Percentiles rank a stretch among this genome's conserved stretches.
Conservation (phyloP, 2,329 filamentous ascomycete species). For the Fonsecaea pedrosoi region DNA sequence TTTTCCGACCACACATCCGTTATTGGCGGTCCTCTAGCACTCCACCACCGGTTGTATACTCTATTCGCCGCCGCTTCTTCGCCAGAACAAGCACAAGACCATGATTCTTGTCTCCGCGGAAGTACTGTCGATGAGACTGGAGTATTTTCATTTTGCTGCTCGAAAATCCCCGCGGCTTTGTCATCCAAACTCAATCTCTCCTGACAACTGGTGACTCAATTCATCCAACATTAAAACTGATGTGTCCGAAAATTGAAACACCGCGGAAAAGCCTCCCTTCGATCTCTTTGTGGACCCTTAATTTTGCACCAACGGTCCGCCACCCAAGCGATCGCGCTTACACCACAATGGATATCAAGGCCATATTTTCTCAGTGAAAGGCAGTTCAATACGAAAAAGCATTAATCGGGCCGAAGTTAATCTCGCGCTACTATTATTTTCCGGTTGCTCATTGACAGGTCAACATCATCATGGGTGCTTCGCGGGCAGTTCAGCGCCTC, state of each 20-base stretch:
- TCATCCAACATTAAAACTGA: background rate
- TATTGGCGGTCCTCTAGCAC: background rate
- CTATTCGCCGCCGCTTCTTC: background rate
- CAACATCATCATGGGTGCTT: slow-evolving; percentile 4
- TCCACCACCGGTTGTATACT: background rate
- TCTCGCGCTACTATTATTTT: background rate
- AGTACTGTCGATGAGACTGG: background rate
- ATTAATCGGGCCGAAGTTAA: background rate
- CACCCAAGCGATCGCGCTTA: background rate
- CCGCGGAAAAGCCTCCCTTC: background rate
- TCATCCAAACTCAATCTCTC: slow-evolving; percentile 1
- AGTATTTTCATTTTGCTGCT: slow-evolving; percentile 1
- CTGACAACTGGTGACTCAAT: slow-evolving; percentile 1
- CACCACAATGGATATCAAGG: background rate
- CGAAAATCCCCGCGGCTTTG: background rate
- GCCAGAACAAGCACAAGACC: background rate
- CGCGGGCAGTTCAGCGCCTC: slow-evolving; percentile 14
- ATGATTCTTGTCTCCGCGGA: background rate
- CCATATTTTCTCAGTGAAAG: background rate
- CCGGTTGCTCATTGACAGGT: background rate
- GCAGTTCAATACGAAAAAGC: background rate
- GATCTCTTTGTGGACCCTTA: background rate
- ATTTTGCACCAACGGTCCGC: background rate
- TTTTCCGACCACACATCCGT: background rate
- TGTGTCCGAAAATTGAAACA: background rate